Evolutionary conservation across 257 asterid genomes (phyloP).

Genomic region (Datura wrightii): DNA sequence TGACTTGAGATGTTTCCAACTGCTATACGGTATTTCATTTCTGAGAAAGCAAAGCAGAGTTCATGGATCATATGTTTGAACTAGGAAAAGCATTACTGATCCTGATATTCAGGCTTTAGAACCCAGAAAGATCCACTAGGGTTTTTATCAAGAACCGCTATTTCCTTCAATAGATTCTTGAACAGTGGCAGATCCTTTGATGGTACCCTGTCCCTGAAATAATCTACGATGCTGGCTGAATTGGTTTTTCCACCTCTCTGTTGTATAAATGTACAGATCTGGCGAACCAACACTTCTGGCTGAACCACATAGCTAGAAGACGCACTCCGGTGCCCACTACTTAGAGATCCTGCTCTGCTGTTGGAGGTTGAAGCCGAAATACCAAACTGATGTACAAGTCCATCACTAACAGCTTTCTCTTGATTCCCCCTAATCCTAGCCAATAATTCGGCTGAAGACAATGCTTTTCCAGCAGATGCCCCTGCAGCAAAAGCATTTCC

Average conservation of each 20-base stretch:
- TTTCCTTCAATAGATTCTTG: constrained; percentile 88
- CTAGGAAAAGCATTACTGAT: constrained; percentile 34
- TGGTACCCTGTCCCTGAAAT: constrained; percentile 80
- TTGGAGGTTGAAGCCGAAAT: constrained; percentile 46
- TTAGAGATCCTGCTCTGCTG: constrained; percentile 44
- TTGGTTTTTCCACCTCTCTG: constrained; percentile 70
- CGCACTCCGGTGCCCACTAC: constrained; percentile 46
- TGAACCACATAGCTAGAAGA: constrained; percentile 49
- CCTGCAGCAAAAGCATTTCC: constrained; percentile 67
- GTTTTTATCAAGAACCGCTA: constrained; percentile 74
- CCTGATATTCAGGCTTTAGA: constrained; percentile 72
- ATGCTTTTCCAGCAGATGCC: constrained; percentile 76
- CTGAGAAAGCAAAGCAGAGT: background rate
- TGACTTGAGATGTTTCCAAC: constrained; percentile 15
- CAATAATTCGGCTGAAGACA: constrained; percentile 81
- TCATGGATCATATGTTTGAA: background rate
- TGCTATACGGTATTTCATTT: background rate
- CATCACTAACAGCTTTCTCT: constrained; percentile 70
- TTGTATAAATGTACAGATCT: constrained; percentile 87
- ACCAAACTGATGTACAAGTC: constrained; percentile 72
- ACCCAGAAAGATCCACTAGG: constrained; percentile 76
- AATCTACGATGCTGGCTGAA: constrained; percentile 76
- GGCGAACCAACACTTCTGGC: constrained; percentile 90
- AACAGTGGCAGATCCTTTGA: constrained; percentile 83
- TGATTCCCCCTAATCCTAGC: constrained; percentile 73